Evolutionary conservation across 805 yeast genomes (phyloP).

Genomic region (Grigorovia humatica): DNA sequence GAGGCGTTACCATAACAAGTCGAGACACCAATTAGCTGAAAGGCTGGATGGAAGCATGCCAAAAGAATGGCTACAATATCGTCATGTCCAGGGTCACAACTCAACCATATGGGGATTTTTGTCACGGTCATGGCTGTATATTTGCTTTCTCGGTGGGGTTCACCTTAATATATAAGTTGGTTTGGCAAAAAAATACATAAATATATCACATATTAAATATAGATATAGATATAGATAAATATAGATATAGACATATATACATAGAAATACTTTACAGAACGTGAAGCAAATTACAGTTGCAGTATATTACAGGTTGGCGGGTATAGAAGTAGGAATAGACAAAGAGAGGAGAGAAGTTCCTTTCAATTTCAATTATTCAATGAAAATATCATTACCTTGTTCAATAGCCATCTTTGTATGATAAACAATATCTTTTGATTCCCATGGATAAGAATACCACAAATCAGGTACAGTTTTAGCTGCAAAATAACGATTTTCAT

Average conservation of each 20-base stretch:
- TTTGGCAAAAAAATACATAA: too few relatives aligned
- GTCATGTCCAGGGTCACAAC: constrained; percentile 90
- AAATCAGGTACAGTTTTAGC: constrained; percentile 67
- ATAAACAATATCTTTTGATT: constrained; percentile 59
- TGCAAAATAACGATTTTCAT: constrained; percentile 52
- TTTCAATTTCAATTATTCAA: constrained; percentile 6
- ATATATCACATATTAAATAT: too few relatives aligned
- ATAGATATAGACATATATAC: too few relatives aligned
- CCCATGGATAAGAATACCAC: constrained; percentile 90
- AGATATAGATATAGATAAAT: neutral
- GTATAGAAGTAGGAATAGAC: too few relatives aligned
- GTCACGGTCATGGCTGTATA: constrained; percentile 12
- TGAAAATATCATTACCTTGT: constrained; percentile 58
- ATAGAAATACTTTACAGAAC: too few relatives aligned
- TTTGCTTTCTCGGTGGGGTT: neutral
- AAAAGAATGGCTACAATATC: constrained; percentile 69
- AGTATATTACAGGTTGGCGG: too few relatives aligned
- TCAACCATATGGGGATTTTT: constrained; percentile 68
- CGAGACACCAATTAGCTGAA: constrained; percentile 56
- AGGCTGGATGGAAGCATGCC: constrained; percentile 48
- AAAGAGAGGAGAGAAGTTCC: neutral
- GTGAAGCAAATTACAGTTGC: too few relatives aligned
- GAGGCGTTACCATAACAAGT: constrained; percentile 69
- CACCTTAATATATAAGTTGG: neutral
- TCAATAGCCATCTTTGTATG: constrained; percentile 63